A percentile compares a stretch with the other conserved stretches of the same genome.
Evolutionary conservation across 768 basidiomycete genomes (phyloP).

Genomic region (Lanmaoa rubissima): DNA sequence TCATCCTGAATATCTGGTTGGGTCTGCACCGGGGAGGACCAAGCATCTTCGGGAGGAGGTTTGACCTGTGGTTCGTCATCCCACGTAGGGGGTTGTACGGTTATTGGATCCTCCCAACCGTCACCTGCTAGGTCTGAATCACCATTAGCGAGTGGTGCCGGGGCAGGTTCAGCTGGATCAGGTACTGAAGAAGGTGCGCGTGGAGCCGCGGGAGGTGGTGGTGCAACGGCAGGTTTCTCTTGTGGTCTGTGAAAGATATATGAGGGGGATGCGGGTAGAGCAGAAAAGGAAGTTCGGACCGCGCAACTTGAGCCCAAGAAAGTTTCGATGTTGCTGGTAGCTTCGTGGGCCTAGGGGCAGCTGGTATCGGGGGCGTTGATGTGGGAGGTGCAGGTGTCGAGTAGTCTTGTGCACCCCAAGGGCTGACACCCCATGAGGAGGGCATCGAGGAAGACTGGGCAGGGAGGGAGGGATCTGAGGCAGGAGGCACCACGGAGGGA

Average conservation of each 20-base stretch:
- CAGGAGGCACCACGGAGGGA: conserved; percentile 12
- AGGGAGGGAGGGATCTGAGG: conserved; percentile 8
- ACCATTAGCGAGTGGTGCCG: conserved; percentile 29
- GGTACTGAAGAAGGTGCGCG: conserved; percentile 18
- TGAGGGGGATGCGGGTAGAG: conserved; percentile 1
- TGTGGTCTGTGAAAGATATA: conserved; percentile 46
- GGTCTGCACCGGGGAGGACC: conserved; percentile 34
- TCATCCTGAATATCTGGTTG: conserved; percentile 23
- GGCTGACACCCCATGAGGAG: conserved; percentile 34
- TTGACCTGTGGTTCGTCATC: conserved; percentile 61
- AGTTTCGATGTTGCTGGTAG: conserved; percentile 72
- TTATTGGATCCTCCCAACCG: conserved; percentile 75
- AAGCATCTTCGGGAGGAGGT: conserved; percentile 30
- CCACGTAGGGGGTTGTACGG: conserved; percentile 64
- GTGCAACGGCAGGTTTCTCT: conserved; percentile 55
- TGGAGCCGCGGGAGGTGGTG: conserved; percentile 33
- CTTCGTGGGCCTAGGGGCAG: conserved; percentile 39
- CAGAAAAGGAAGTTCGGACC: conserved; percentile 31
- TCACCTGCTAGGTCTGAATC: conserved; percentile 37
- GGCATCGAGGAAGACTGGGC: conserved; percentile 29
- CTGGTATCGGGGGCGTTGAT: conserved; percentile 14
- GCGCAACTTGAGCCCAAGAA: conserved; percentile 85
- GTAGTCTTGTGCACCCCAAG: conserved; percentile 37
- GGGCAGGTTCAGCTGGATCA: conserved; percentile 24
- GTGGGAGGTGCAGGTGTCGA: conserved; percentile 29